Evolutionary conservation across 192 early-diverging fungal genomes (phyloP), one percentile per base, ranked within the genome.

Genomic region (Ramicandelaber brevisporus): DNA sequence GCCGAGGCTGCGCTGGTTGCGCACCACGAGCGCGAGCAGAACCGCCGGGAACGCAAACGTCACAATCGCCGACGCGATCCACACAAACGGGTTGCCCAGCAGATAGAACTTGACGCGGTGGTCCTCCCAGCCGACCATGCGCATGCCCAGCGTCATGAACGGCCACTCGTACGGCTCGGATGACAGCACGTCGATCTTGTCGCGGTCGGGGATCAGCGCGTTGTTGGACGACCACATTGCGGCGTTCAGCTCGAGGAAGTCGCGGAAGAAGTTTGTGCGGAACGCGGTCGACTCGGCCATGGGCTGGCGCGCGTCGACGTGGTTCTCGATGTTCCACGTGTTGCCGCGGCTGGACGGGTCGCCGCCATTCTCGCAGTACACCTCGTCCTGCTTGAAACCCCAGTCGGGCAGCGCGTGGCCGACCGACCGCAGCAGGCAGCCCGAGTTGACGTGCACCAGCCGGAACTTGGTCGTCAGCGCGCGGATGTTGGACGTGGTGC

Each of bases 301-400:
- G 10, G 38, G 32, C 37, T 49, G 21, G 20, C 47, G 53, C 40
- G 19, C 32, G 42, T 44, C 46, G 26, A 5, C 25, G 35, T 45
- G 41, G 35, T 36, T 43, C 46, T 52, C 36, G n/a, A 56, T 29
- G 29, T 40, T 87, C 78, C 24, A 57, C 32, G 37, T 57, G 17
- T 49, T 43, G 29, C 53, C 50, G 29, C 48, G 50, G 30, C 78
- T 61, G 9, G 26, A 16, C 27, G 44, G 19, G 22, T 55, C 15
- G 27, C 46, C 37, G 14, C 79, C 81, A 43, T 84, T 79, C 49
- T 88, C 83, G 5, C 90, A 88, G 42, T 88, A 93, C 20, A 93
- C 62, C 38, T 97, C 86, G 27, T 78, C 58, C 49, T 83, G 80
- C 24, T 44, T 54, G 46, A 72, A 80, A 4, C 67, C 90, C 90